A percentile compares a stretch with the other conserved stretches of the same genome.
Evolutionary conservation across 108 stramenopile species (phyloP).

Genomic region (Pseudonitzschia multiseries): DNA sequence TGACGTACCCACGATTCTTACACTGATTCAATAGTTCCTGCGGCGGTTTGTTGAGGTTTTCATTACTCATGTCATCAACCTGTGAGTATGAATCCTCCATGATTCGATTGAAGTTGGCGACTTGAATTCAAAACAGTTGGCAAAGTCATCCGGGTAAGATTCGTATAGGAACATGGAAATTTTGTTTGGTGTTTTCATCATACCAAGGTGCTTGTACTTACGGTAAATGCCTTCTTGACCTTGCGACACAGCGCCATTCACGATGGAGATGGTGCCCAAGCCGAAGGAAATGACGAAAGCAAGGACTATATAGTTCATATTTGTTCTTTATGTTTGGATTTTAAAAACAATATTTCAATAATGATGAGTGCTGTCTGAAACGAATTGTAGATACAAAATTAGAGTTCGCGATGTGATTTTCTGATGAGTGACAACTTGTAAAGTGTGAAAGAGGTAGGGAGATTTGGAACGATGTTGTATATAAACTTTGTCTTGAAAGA

Average conservation of each 20-base stretch:
- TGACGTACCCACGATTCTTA: neutral
- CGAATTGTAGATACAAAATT: no score
- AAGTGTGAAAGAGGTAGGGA: no score
- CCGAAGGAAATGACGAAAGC: neutral
- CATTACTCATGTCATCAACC: conserved; percentile 15
- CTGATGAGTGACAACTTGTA: no score
- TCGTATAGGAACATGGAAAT: neutral
- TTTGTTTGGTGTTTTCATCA: neutral
- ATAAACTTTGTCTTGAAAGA: no score
- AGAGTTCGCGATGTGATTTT: no score
- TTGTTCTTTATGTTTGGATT: neutral
- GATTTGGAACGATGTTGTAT: no score
- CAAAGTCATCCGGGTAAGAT: neutral
- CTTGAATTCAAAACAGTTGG: neutral
- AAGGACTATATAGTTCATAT: neutral
- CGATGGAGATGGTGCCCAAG: neutral
- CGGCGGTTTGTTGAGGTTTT: neutral
- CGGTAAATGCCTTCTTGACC: neutral
- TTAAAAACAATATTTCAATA: neutral
- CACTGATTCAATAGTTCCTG: conserved; percentile 17
- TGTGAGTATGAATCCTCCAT: conserved; percentile 24
- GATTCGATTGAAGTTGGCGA: conserved; percentile 21
- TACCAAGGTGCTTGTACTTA: neutral
- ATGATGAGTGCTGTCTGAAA: no score
- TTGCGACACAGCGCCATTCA: neutral